Percentiles rank a stretch among this genome's conserved stretches.
Evolutionary conservation across 805 yeast species (phyloP).

Genomic region (Nakazawaea ernobii): DNA sequence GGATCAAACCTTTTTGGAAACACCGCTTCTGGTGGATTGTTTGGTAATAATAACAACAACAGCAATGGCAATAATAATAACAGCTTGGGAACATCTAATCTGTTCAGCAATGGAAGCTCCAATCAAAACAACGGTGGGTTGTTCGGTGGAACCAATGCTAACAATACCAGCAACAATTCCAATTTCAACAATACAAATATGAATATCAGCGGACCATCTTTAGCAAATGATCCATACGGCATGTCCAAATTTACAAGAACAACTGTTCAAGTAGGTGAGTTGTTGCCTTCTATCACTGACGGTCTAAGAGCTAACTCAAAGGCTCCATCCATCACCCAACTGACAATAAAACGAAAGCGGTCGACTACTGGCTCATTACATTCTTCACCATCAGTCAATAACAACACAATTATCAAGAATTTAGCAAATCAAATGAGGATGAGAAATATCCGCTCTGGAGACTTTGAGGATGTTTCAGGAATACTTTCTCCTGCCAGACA

Average conservation of each 20-base stretch:
- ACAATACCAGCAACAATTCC: slow-evolving; percentile 4
- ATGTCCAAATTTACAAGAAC: slow-evolving; percentile 22
- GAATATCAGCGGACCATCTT: slow-evolving; percentile 7
- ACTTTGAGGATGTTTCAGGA: slow-evolving; percentile 23
- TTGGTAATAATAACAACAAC: slow-evolving; percentile 16
- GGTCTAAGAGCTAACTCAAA: slow-evolving; percentile 20
- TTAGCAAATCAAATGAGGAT: slow-evolving; percentile 17
- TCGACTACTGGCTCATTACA: slow-evolving; percentile 10
- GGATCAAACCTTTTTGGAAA: slow-evolving; percentile 6
- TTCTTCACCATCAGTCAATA: slow-evolving; percentile 5
- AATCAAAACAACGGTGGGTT: background rate
- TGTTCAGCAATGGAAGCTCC: background rate
- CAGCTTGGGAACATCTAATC: background rate
- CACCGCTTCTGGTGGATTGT: slow-evolving; percentile 18
- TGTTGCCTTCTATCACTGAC: slow-evolving; percentile 21
- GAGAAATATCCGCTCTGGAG: slow-evolving; percentile 15
- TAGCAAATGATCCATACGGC: slow-evolving; percentile 24
- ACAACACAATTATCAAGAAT: slow-evolving; percentile 12
- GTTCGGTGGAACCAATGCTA: slow-evolving; percentile 18
- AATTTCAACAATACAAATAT: slow-evolving; percentile 6
- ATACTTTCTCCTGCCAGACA: slow-evolving; percentile 21
- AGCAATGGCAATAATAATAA: background rate
- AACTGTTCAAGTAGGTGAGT: slow-evolving; percentile 1
- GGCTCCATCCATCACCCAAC: background rate
- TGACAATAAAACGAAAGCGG: slow-evolving; percentile 27